phyloP scores from a whole-genome alignment of 768 basidiomycete genomes.

The Scleroderma bovista region DNA sequence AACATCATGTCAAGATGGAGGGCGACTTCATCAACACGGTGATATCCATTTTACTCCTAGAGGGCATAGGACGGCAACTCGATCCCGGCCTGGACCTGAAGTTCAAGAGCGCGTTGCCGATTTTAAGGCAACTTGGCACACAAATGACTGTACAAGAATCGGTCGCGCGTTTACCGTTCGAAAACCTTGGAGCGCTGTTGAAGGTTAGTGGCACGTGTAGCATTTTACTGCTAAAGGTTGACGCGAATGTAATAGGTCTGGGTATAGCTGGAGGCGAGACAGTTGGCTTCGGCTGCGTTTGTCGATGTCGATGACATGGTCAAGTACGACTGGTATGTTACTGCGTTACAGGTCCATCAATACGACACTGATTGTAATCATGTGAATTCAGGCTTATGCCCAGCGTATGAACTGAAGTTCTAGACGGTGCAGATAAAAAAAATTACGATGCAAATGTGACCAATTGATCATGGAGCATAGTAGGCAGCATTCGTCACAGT shows the following conservation, averaged over 20 bases:
- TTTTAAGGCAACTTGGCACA: constrained; percentile 83
- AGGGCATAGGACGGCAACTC: constrained; percentile 92
- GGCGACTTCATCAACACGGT: constrained; percentile 99
- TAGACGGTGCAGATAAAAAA: too few species aligned
- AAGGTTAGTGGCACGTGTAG: constrained; percentile 55
- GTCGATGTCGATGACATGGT: constrained; percentile 81
- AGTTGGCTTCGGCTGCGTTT: constrained; percentile 73
- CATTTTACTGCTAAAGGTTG: not conserved
- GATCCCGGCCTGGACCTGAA: constrained; percentile 91
- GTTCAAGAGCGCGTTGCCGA: constrained; percentile 93
- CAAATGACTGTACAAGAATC: constrained; percentile 80
- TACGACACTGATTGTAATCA: constrained; percentile 10
- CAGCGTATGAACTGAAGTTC: constrained; percentile 37
- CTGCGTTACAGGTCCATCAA: not conserved
- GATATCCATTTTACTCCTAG: constrained; percentile 85
- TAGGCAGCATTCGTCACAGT: too few species aligned
- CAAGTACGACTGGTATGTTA: constrained; percentile 77
- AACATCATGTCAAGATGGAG: constrained; percentile 98
- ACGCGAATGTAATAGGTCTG: constrained; percentile 54
- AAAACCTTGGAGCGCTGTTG: constrained; percentile 77
- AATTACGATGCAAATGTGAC: too few species aligned
- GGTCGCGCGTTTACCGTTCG: constrained; percentile 54
- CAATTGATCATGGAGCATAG: too few species aligned
- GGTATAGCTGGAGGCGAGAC: constrained; percentile 91
- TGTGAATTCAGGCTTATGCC: constrained; percentile 41